Evolutionary conservation across 352 stramenopile genomes (phyloP), one percentile per base, ranked within the genome.

Genomic region (Pythium phragmitis): DNA sequence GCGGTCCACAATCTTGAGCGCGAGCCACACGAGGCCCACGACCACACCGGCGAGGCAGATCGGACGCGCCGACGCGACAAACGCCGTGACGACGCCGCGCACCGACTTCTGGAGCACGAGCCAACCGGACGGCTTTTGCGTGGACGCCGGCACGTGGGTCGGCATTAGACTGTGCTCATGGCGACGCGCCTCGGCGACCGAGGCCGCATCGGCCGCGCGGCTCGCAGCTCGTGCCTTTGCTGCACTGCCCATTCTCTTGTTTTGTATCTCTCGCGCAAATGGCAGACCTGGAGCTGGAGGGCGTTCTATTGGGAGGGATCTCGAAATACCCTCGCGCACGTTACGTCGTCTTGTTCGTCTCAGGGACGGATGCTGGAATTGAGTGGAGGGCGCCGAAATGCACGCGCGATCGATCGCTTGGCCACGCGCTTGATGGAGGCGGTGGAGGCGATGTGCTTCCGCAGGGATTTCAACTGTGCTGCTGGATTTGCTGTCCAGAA

Each of bases 11-110:
- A 74, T 78, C 61, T 69, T 74, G 49, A 84, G 36, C 12, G 70
- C 82, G n/a, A 89, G 47, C 48, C 65, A 72, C 23, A 87, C 50
- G 41, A 87, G 65, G 19, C 75, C 60, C 21, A 84, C 50, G 47
- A 89, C 21, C 17, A 85, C 60, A 30, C 76, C 42, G 6, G 46
- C 72, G 30, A 77, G 4, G 19, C 60, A 66, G 16, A 74, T 48
- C 7, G 71, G 68, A 12, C 76, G 75, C 26, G 70, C 63, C 43
- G 82, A 62, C 2, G 67, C 60, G 13, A 63, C 47, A 9, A 70
- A 70, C 41, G 63, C 63, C 39, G 63, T 48, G n/a, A 70, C 56
- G 26, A 70, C 63, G 43, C 63, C 63, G 30, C 63, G 63, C 42
- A 57, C 45, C 30, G 63, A 70, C 50, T 70, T 70, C 21, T 70